Conservation (phyloP, 2,329 filamentous ascomycete genomes). For the Aureobasidium sp. region DNA sequence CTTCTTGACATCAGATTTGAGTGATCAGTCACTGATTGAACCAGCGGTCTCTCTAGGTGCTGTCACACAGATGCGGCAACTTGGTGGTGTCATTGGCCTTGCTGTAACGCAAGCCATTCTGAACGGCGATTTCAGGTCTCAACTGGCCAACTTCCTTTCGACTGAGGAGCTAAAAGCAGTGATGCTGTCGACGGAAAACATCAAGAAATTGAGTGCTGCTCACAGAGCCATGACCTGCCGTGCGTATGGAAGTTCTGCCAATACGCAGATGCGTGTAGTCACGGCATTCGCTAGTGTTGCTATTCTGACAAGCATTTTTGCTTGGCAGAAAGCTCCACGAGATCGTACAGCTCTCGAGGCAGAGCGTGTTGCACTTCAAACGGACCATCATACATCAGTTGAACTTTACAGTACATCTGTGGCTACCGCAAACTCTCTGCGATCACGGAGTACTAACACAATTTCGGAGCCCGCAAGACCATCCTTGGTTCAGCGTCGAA, state of each 20-base stretch:
- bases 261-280: slow-evolving; percentile 2
- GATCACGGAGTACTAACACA: neutral
- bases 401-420: neutral
- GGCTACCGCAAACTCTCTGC: neutral
- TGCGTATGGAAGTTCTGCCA: neutral
- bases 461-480: neutral
- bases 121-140: neutral
- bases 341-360: slow-evolving; percentile 9
- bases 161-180: neutral
- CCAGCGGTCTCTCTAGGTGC: slow-evolving; percentile 2
- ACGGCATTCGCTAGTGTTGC: slow-evolving; percentile 2
- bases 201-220: neutral
- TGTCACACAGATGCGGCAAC: slow-evolving; percentile 8
- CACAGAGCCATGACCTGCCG: neutral
- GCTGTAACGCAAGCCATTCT: slow-evolving; percentile 2
- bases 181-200: neutral
- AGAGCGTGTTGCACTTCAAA: slow-evolving; percentile 1
- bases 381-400: neutral
- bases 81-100: slow-evolving; percentile 6
- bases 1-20: too few species aligned
- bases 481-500: neutral
- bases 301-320: neutral
- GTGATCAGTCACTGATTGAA: neutral
- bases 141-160: neutral
- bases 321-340: slow-evolving; percentile 4